Percentiles rank a stretch among this genome's conserved stretches.
Evolutionary conservation across 1,139 yeast species (phyloP).

Genomic region (Sugiyamaella sp.): DNA sequence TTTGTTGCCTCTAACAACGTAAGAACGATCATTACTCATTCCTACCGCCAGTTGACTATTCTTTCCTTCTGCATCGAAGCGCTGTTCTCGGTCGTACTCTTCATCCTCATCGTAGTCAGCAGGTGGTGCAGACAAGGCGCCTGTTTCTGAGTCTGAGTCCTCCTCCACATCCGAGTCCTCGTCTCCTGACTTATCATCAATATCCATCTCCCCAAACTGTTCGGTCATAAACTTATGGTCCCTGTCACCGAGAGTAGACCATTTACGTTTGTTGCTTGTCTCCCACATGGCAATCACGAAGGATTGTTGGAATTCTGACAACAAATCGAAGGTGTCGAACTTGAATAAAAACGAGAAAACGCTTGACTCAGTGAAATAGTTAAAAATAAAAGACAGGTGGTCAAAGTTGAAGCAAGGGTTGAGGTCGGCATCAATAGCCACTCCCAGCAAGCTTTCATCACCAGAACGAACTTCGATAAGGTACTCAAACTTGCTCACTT

Average conservation of each 20-base stretch:
- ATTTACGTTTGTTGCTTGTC: conserved; percentile 53
- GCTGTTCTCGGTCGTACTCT: conserved; percentile 41
- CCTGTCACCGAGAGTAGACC: conserved; percentile 48
- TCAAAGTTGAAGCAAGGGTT: conserved; percentile 69
- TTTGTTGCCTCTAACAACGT: conserved; percentile 75
- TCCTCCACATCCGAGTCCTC: conserved; percentile 40
- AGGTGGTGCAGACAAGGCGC: background rate
- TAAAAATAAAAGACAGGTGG: conserved; percentile 65
- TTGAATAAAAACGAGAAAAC: conserved; percentile 64
- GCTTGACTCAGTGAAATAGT: conserved; percentile 49
- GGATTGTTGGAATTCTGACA: conserved; percentile 55
- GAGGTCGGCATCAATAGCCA: conserved; percentile 52
- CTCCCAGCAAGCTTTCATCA: conserved; percentile 46
- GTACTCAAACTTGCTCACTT: conserved; percentile 52
- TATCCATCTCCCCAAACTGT: conserved; percentile 48
- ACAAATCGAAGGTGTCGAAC: conserved; percentile 49
- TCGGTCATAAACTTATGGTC: conserved; percentile 56
- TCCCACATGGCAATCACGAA: conserved; percentile 67
- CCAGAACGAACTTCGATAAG: conserved; percentile 45
- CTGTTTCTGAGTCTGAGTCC: conserved; percentile 22
- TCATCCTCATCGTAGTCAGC: conserved; percentile 39
- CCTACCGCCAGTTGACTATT: conserved; percentile 75
- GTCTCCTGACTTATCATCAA: conserved; percentile 47
- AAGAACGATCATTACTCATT: conserved; percentile 67
- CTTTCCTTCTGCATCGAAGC: conserved; percentile 42